Conservation (phyloP, 1,284 basidiomycete species). For the Leccinum colubrinum region DNA sequence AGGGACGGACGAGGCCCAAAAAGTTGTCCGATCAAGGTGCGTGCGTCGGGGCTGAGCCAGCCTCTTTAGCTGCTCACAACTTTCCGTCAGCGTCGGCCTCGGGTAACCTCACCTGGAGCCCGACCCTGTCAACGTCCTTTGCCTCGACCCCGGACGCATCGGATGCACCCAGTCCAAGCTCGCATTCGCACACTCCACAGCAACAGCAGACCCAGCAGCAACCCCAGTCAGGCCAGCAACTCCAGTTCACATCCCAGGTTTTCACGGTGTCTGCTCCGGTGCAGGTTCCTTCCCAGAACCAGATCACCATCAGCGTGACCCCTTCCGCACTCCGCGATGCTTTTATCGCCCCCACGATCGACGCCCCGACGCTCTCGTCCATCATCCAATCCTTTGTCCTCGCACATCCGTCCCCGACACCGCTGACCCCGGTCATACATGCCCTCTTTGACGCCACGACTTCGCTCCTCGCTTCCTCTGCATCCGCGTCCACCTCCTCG, state of each 20-base stretch:
- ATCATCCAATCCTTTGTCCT: conserved; percentile 48
- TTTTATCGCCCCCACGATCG: conserved; percentile 43
- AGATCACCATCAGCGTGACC: conserved; percentile 37
- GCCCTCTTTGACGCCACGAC: conserved; percentile 49
- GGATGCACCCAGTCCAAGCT: conserved; percentile 12
- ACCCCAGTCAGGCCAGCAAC: conserved; percentile 26
- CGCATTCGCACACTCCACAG: conserved; percentile 28
- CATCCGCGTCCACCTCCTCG: background rate
- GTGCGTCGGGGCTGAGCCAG: background rate
- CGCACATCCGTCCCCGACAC: conserved; percentile 44
- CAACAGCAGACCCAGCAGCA: conserved; percentile 24
- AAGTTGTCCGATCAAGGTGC: conserved; percentile 47
- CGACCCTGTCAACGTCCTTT: conserved; percentile 32
- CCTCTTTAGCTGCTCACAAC: background rate
- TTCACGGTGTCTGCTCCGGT: conserved; percentile 20
- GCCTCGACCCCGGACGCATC: conserved; percentile 10
- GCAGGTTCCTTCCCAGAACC: conserved; percentile 21
- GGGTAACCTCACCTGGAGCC: conserved; percentile 30
- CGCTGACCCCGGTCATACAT: conserved; percentile 45
- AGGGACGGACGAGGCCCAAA: conserved; percentile 47
- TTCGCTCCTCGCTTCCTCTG: conserved; percentile 20
- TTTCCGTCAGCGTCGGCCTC: conserved; percentile 9
- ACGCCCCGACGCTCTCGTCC: conserved; percentile 44
- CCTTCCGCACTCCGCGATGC: conserved; percentile 45
- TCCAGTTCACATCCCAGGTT: conserved; percentile 39